These are phyloP conservation scores for Yamadazyma sp. DNA, from an alignment of 805 yeast species.

Conservation along the genomic window DNA sequence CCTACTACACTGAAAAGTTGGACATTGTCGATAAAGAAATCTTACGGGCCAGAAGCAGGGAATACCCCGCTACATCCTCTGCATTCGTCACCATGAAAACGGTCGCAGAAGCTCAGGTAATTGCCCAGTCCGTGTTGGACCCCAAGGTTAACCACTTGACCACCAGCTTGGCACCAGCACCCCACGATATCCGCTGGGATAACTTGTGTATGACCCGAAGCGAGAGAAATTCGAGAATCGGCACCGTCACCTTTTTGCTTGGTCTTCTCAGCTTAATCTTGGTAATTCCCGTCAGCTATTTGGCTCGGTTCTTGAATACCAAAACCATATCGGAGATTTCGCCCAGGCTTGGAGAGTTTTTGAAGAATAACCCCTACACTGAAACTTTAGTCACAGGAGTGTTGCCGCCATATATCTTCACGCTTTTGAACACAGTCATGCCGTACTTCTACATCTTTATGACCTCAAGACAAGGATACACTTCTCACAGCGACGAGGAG, in stretches of 20 bases:
- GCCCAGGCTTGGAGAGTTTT: constrained; percentile 74
- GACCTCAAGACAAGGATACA: constrained; percentile 81
- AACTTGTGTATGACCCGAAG: constrained; percentile 77
- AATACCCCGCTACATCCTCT: constrained; percentile 80
- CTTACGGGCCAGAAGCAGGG: constrained; percentile 57
- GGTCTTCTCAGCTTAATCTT: constrained; percentile 69
- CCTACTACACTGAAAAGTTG: constrained; percentile 67
- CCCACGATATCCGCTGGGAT: constrained; percentile 92
- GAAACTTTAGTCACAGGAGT: constrained; percentile 81
- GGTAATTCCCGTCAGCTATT: constrained; percentile 78
- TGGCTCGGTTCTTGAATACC: constrained; percentile 78
- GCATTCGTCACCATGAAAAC: constrained; percentile 95
- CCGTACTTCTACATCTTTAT: constrained; percentile 87
- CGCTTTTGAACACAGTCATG: constrained; percentile 74
- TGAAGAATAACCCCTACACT: constrained; percentile 68
- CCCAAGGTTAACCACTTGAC: constrained; percentile 84
- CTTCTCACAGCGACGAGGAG: constrained; percentile 92
- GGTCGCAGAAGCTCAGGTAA: constrained; percentile 94
- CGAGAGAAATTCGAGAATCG: constrained; percentile 65
- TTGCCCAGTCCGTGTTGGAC: constrained; percentile 92
- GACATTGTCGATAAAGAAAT: constrained; percentile 73
- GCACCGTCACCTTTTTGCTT: constrained; percentile 63
- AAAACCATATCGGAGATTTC: constrained; percentile 77
- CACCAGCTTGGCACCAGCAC: constrained; percentile 89
- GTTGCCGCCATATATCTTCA: constrained; percentile 87